Conservation (phyloP, 306 rosid genomes). For the Rosa chinensis region DNA sequence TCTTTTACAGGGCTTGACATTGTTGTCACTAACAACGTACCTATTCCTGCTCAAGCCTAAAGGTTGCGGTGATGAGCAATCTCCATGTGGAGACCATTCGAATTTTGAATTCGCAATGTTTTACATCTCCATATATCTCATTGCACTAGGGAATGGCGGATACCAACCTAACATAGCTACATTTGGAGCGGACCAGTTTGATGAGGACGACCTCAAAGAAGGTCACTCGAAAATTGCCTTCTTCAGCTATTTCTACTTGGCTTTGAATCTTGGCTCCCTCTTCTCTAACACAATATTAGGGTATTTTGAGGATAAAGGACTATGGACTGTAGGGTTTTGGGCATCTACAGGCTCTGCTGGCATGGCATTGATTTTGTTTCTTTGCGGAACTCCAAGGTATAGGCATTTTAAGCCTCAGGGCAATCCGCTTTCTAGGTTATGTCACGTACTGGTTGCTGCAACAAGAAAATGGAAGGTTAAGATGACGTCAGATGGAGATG, state of each 20-base stretch:
- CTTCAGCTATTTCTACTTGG: conserved; percentile 83
- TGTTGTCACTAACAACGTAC: conserved; percentile 57
- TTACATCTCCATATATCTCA: conserved; percentile 58
- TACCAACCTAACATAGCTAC: conserved; percentile 82
- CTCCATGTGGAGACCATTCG: conserved; percentile 53
- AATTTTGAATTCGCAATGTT: conserved; percentile 36
- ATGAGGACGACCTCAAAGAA: conserved; percentile 62
- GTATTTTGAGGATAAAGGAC: conserved; percentile 70
- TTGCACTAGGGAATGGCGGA: conserved; percentile 85
- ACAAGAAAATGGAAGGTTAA: conserved; percentile 60
- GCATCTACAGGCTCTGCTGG: conserved; percentile 76
- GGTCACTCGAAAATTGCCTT: conserved; percentile 63
- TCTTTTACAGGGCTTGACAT: conserved; percentile 53
- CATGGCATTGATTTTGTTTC: conserved; percentile 58
- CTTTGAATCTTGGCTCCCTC: conserved; percentile 74
- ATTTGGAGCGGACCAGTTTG: conserved; percentile 88
- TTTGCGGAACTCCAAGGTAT: conserved; percentile 65
- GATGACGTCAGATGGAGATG: conserved; percentile 26
- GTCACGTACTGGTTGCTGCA: conserved; percentile 63
- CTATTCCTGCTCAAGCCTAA: conserved; percentile 55
- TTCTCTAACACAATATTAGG: conserved; percentile 78
- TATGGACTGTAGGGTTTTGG: conserved; percentile 78
- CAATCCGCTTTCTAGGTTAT: conserved; percentile 69
- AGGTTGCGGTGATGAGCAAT: conserved; percentile 61
- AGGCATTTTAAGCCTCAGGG: conserved; percentile 66